Base-by-base conservation (phyloP, 2,329 filamentous ascomycete species). In the Geosmithia putterillii region DNA sequence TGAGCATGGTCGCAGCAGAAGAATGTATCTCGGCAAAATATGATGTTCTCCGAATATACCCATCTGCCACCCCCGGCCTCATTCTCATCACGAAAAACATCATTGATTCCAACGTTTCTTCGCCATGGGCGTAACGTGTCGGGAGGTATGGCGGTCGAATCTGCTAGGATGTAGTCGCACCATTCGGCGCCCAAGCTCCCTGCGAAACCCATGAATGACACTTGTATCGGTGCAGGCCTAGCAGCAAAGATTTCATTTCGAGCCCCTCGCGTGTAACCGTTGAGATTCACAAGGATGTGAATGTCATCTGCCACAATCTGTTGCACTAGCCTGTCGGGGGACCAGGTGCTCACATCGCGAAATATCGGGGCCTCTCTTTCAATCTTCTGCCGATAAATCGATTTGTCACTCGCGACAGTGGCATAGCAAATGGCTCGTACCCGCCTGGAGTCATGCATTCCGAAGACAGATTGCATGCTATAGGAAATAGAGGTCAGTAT, bases 121-220 rank as follows among this genome's bases (percentile, higher is more conserved):
- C 87, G 76, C 64, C 79, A 84, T 1, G 87, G 87, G 12, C 88
- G 79, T 22, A 96, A 68, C 1, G 90, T 95, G 21, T 80, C 76
- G 0, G 73, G 74, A 1, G 92, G 92, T 43, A 98, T 82, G 1
- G 92, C 88, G 1, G 83, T 90, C 42, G 83, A 72, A 55, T 98
- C 92, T 3, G 92, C 89, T 21, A 96, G 74, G 15, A 98, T 80
- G 56, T 98, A 98, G 59, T 98, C 92, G 53, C 92, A 98, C 92
- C 92, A 98, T 58, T 98, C 92, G 3, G 92, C 92, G 6, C 92
- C 92, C 1, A 98, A 68, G 0, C 90, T 95, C 9, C 92, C 92
- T 0, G 92, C 92, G 58, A 98, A 98, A 1, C 92, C 92, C 92
- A 98, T 98, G 56, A 98, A 98, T 0, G 92, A 95, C 92, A 98